These are phyloP conservation scores for Bacidia rubella DNA, from an alignment of 495 filamentous ascomycete genomes.

Conservation along the genomic window DNA sequence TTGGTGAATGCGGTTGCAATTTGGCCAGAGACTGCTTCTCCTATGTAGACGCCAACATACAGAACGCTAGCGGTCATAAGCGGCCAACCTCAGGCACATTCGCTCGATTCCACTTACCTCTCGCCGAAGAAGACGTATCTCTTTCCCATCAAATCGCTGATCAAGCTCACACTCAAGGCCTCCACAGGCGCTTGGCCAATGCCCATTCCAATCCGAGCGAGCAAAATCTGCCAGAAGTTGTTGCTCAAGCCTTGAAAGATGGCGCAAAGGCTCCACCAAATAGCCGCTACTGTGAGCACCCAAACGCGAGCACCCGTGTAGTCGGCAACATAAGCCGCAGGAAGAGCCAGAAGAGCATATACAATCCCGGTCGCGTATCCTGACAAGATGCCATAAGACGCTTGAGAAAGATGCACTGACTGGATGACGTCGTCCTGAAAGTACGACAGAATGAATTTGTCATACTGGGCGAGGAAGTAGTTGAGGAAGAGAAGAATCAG, in stretches of 20 bases:
- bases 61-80: conserved; percentile 14
- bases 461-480: conserved; percentile 27
- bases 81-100: neutral
- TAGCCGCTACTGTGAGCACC: conserved; percentile 17
- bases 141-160: conserved; percentile 21
- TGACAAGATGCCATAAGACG: conserved; percentile 20
- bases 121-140: conserved; percentile 22
- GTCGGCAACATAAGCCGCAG: conserved; percentile 21
- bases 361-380: conserved; percentile 26
- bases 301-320: conserved; percentile 20
- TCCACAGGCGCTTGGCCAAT: conserved; percentile 23
- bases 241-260: conserved; percentile 22
- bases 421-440: conserved; percentile 18
- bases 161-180: conserved; percentile 22
- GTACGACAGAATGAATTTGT: conserved; percentile 27
- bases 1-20: conserved; percentile 20
- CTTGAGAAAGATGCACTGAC: conserved; percentile 13
- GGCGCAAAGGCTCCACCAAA: conserved; percentile 24
- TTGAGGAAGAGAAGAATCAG: conserved; percentile 23
- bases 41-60: conserved; percentile 24
- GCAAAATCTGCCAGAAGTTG: conserved; percentile 23
- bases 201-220: conserved; percentile 24
- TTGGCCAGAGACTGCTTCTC: conserved; percentile 22
- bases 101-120: conserved; percentile 4
- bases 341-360: conserved; percentile 21